Evolutionary conservation across 495 filamentous ascomycete species (phyloP), one percentile per base, ranked within the genome.

Genomic region (Hypoxylon perforatum): DNA sequence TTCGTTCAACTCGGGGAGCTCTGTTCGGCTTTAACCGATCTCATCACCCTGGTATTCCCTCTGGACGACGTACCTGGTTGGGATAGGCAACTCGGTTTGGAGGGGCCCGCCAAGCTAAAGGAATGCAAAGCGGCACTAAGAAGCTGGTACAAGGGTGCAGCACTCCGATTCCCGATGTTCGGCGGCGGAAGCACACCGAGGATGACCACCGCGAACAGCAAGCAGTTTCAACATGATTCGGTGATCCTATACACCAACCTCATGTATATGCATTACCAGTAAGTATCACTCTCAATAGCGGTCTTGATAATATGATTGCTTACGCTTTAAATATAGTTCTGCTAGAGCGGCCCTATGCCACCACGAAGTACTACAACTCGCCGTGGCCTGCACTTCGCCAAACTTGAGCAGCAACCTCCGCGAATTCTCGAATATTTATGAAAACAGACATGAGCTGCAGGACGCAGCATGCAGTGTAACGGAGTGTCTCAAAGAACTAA

Each of bases 191-290:
- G 21, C 17, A 53, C 63, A 5, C 60, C 67, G 28, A 63, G 63
- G 53, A 68, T 63, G 63, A 45, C 44, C 23, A 61, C 63, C 36
- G 46, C 58, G 22, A 59, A 65, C 28, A 50, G 46, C 23, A 63
- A 73, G 12, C 65, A 67, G 30, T 60, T 51, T 36, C 66, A 73
- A 23, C 72, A 71, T 49, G 76, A 82, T 28, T 76, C 78, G 5
- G 73, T 80, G 18, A 71, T 73, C 11, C 39, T 77, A 14, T 78
- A 82, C 50, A 77, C 74, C 6, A 80, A 80, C 30, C 59, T 82
- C 45, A 82, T 82, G 48, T 81, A 78, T 45, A 85, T 84, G 80
- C 82, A 81, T 44, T 85, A 83, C 56, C 75, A 81, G 82, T 84
- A 73, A 66, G 79, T 44, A 2, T n/a, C 5, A 1, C 12, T 30